Evolutionary conservation across 352 stramenopile species (phyloP), one percentile per base, ranked within the genome.

Genomic region (Pilasporangium apinafurcum): DNA sequence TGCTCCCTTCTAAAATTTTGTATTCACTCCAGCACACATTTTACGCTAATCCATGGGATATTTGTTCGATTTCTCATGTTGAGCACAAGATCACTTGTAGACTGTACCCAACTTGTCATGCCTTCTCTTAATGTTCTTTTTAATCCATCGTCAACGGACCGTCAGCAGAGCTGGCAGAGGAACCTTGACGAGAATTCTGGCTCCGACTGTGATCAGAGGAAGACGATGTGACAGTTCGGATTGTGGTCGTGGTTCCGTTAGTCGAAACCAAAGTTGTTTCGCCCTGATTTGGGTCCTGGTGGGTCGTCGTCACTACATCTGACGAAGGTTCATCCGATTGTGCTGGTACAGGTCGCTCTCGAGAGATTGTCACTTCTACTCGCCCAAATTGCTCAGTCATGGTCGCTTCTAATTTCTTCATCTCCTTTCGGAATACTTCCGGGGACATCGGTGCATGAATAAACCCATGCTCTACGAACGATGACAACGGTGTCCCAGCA

Each of bases 281-380:
- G n/a, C 34, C 35, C 20, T 8, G 21, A 16, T 26, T 32, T n/a
- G 31, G 33, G 12, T 20, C 25, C 2, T 39, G 34, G 4, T 39
- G 38, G 10, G 17, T 45, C 12, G 38, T 31, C 12, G 14, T 18
- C 2, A 38, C 33, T n/a, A n/a, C n/a, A 27, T 18, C 24, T 12
- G 8, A 28, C 3, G 35, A 22, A 38, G 59, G 50, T 10, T 53
- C 59, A 32, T 56, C 59, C 24, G 61, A 77, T 18, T 40, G 59
- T 3, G 58, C 50, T 8, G 46, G 47, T 5, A 62, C 55, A 8
- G 75, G 72, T 5, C 70, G 69, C 33, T 83, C 71, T n/a, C 78
- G 68, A 0, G 72, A 84, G 35, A 92, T 92, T 1, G 75, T 92
- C 14, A 92, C 75, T 45, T 88, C 75, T 6, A 92, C 73, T 22